Percentiles rank a stretch among this genome's conserved stretches.
These are phyloP conservation scores for Curvularia lunata DNA, from an alignment of 2,329 filamentous ascomycete genomes.

Conservation along the genomic window DNA sequence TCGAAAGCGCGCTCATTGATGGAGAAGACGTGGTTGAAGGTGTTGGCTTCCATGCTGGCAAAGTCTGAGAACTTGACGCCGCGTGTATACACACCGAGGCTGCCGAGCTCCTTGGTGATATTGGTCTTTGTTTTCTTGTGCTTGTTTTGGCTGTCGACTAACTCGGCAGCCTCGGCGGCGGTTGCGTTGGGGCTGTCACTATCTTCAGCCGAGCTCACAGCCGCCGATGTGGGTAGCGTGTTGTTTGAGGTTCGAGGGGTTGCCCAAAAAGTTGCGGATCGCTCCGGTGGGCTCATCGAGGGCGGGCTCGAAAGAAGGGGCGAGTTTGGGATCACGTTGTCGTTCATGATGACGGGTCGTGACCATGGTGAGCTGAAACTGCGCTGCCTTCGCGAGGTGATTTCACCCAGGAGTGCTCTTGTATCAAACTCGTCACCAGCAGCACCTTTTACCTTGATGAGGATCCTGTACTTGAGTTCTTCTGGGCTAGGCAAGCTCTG, in stretches of 20 bases:
- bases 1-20: conserved; percentile 91
- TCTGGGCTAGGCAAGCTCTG: conserved; percentile 82
- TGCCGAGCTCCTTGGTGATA: conserved; percentile 81
- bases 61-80: conserved; percentile 87
- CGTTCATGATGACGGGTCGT: conserved; percentile 67
- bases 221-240: conserved; percentile 61
- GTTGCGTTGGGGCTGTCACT: conserved; percentile 69
- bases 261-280: conserved; percentile 54
- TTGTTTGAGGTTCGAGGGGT: conserved; percentile 62
- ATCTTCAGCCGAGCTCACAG: conserved; percentile 71
- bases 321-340: conserved; percentile 56
- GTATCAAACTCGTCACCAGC: conserved; percentile 54
- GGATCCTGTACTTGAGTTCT: conserved; percentile 79
- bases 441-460: conserved; percentile 94
- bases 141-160: conserved; percentile 64
- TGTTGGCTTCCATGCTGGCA: conserved; percentile 76
- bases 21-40: conserved; percentile 93
- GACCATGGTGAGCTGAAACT: conserved; percentile 82
- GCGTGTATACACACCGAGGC: conserved; percentile 79
- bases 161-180: conserved; percentile 60
- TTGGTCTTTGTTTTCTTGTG: conserved; percentile 70
- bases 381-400: conserved; percentile 54
- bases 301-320: conserved; percentile 60
- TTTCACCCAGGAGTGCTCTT: conserved; percentile 45
- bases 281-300: conserved; percentile 60